Percentiles rank a stretch among this genome's conserved stretches.
These are phyloP conservation scores for Phytophthora cactorum DNA, from an alignment of 352 stramenopile genomes.

Conservation along the genomic window DNA sequence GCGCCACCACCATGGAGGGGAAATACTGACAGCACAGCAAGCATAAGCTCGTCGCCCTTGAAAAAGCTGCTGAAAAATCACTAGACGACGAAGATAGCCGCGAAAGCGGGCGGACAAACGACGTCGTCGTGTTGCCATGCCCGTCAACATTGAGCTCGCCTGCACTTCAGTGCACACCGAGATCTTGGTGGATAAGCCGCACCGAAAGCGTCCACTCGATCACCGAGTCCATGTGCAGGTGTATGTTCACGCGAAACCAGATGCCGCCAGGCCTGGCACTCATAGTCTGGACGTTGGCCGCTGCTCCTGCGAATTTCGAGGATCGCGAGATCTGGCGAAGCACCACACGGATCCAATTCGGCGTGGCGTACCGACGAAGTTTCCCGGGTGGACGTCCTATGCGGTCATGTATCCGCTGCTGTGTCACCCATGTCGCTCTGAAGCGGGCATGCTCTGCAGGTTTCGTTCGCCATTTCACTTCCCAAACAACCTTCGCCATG, in stretches of 20 bases:
- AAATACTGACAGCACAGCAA: no score
- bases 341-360: neutral
- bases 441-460: neutral
- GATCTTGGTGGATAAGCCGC: constrained; percentile 7
- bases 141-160: neutral
- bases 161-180: constrained; percentile 2
- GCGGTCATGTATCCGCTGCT: constrained; percentile 5
- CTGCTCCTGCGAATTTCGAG: neutral
- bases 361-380: constrained; percentile 11
- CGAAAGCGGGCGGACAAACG: neutral
- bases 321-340: neutral
- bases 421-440: constrained; percentile 2
- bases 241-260: constrained; percentile 9
- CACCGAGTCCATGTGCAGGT: constrained; percentile 5
- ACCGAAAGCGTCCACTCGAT: constrained; percentile 12
- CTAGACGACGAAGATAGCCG: neutral
- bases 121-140: neutral
- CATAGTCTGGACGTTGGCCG: neutral
- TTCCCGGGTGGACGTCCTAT: constrained; percentile 11
- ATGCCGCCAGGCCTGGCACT: constrained; percentile 1
- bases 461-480: neutral
- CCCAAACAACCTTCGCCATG: neutral
- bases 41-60: no score
- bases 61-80: no score
- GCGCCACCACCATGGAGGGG: no score